These are phyloP conservation scores for Pyrenochaeta sp. DNA, from an alignment of 2,329 filamentous ascomycete genomes.

Conservation along the genomic window DNA sequence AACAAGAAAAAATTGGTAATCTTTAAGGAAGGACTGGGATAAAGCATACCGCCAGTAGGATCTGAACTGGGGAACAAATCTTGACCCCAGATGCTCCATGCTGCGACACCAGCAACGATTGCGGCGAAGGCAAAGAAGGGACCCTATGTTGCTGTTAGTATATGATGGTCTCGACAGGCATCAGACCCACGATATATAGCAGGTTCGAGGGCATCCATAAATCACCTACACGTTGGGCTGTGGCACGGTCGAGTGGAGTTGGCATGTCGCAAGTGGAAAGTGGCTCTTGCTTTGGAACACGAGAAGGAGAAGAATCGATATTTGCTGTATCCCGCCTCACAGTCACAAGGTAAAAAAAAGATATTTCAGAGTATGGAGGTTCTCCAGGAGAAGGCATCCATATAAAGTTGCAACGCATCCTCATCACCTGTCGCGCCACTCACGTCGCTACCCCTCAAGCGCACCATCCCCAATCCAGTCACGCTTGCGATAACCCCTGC, in stretches of 20 bases:
- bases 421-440: constrained; percentile 30
- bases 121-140: constrained; percentile 70
- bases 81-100: constrained; percentile 84
- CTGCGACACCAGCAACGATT: constrained; percentile 80
- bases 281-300: not conserved
- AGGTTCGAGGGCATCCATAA: constrained; percentile 29
- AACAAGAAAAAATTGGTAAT: not conserved
- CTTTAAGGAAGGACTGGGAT: not conserved
- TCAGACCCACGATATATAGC: constrained; percentile 31
- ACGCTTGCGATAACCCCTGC: constrained; percentile 33
- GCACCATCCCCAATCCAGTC: constrained; percentile 28
- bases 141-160: constrained; percentile 25
- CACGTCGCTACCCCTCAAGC: constrained; percentile 26
- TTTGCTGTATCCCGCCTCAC: not conserved
- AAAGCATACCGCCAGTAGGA: constrained; percentile 74
- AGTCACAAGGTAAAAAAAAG: too few species aligned
- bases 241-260: constrained; percentile 59
- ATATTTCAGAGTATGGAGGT: not conserved
- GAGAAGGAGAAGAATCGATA: not conserved
- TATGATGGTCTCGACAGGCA: not conserved
- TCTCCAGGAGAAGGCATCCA: constrained; percentile 17
- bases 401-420: constrained; percentile 14
- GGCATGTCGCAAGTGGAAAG: constrained; percentile 50
- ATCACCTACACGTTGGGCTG: constrained; percentile 53
- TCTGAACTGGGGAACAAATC: constrained; percentile 85